phyloP scores from a whole-genome alignment of 75 land plant species.

The Selaginella tamariscina region DNA sequence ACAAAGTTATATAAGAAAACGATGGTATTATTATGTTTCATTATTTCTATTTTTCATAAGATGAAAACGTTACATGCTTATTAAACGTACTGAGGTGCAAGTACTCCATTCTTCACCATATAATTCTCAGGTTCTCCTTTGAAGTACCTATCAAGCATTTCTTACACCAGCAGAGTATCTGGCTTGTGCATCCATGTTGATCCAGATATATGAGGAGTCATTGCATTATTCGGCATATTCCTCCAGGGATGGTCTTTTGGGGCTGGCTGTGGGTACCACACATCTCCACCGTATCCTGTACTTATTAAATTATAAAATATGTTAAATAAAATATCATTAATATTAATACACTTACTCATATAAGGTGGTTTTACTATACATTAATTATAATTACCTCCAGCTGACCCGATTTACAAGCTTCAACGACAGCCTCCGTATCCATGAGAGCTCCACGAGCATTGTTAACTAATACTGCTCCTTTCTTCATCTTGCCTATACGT shows the following conservation, averaged over 20 bases:
- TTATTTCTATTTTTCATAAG: background rate
- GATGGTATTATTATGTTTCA: background rate
- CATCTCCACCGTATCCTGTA: conserved; percentile 94
- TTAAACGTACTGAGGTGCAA: conserved; percentile 53
- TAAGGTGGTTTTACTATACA: background rate
- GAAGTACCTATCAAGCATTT: conserved; percentile 79
- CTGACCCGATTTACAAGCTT: conserved; percentile 69
- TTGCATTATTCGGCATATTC: conserved; percentile 87
- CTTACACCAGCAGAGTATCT: conserved; percentile 75
- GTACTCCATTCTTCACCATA: conserved; percentile 77
- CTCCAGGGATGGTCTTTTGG: conserved; percentile 95
- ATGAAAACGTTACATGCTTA: background rate
- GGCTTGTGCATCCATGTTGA: conserved; percentile 85
- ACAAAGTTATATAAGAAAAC: background rate
- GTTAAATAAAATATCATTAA: background rate
- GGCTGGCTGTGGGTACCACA: conserved; percentile 89
- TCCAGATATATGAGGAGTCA: conserved; percentile 94
- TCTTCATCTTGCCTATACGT: conserved; percentile 61
- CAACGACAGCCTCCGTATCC: conserved; percentile 76
- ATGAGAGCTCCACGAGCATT: conserved; percentile 93
- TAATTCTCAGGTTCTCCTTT: conserved; percentile 59
- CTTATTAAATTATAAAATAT: background rate
- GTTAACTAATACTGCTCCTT: conserved; percentile 78
- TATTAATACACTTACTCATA: background rate
- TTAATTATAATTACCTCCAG: conserved; percentile 42